phyloP scores from a whole-genome alignment of 352 stramenopile species.

The Phytophthora litchii region DNA sequence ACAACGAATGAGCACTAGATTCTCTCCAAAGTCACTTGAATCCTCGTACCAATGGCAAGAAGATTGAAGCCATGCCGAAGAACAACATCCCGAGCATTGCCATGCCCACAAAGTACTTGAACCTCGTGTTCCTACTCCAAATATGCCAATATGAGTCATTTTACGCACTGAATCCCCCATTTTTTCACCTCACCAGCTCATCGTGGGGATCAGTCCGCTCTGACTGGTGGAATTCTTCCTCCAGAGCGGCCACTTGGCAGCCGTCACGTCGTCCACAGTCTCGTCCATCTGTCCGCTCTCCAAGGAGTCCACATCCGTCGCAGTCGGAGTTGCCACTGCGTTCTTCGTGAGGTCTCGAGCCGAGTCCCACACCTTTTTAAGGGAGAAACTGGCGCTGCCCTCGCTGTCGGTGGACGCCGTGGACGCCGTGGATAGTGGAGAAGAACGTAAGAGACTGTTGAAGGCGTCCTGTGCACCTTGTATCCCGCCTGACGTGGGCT shows the following conservation, averaged over 20 bases:
- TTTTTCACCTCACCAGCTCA: constrained; percentile 53
- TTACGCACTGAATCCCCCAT: neutral
- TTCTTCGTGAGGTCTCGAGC: constrained; percentile 59
- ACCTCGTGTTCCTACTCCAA: constrained; percentile 62
- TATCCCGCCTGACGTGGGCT: constrained; percentile 37
- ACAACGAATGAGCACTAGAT: neutral
- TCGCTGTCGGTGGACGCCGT: constrained; percentile 38
- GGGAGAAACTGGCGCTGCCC: constrained; percentile 32
- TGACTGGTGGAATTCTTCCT: constrained; percentile 44
- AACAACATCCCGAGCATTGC: constrained; percentile 75
- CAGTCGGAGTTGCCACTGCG: constrained; percentile 19
- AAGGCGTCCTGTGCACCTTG: constrained; percentile 56
- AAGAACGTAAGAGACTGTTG: constrained; percentile 52
- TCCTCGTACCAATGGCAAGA: constrained; percentile 58
- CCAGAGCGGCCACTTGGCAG: constrained; percentile 47
- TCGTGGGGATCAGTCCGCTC: constrained; percentile 44
- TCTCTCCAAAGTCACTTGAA: neutral
- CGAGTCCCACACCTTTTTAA: constrained; percentile 72
- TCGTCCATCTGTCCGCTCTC: constrained; percentile 51
- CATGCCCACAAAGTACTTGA: constrained; percentile 85
- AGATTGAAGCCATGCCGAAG: constrained; percentile 84
- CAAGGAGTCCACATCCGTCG: constrained; percentile 33
- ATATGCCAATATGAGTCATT: neutral
- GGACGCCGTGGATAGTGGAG: constrained; percentile 53
- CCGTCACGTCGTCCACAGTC: constrained; percentile 25